Base-by-base conservation (phyloP, 805 yeast species). In the Naumovozyma dairenensis region DNA sequence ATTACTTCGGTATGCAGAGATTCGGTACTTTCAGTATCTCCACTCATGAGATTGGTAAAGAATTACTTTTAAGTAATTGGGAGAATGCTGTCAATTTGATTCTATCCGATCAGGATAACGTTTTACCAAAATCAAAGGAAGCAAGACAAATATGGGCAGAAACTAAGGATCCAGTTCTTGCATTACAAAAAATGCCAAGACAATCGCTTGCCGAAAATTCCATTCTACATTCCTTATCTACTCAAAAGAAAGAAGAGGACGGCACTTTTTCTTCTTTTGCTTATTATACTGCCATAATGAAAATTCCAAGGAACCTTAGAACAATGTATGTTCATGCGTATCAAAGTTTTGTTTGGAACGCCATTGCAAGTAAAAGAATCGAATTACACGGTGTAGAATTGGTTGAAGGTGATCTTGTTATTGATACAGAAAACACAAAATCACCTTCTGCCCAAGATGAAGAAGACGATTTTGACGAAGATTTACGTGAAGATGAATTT, bases 261-360 rank as follows among this genome's bases (percentile, higher is more conserved):
- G 71, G 67, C 3, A 63, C 58, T 16, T 78, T 65, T 47, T 52
- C 67, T 14, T 55, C 60, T 3, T 65, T 68, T 34, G 66, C 81
- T n/a, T 83, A 77, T 55, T 76, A 83, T 50, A 74, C 72, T 39
- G 92, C 94, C 2, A 69, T 93, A 29, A 77, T 81, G 80, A 74
- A 85, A 37, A 81, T 92, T 44, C 97, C 98, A 21, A 73, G 95
- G 58, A 87, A 87, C 53, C 65, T 92, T 53, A 69, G 96, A 55
- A 74, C 87, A 38, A 89, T 92, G 93, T 92, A 92, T 53, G 95
- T 82, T 2, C 99, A 92, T 59, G 95, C 98, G 3, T 93, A 93
- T 57, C 98, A 92, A 61, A 84, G 96, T 43, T 92, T 79, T 51
- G 72, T 92, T 19, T 93, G 98, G 99, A 93, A 93, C 53, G 55